Base-by-base conservation (phyloP, 306 rosid species). In the Trifolium dubium region DNA sequence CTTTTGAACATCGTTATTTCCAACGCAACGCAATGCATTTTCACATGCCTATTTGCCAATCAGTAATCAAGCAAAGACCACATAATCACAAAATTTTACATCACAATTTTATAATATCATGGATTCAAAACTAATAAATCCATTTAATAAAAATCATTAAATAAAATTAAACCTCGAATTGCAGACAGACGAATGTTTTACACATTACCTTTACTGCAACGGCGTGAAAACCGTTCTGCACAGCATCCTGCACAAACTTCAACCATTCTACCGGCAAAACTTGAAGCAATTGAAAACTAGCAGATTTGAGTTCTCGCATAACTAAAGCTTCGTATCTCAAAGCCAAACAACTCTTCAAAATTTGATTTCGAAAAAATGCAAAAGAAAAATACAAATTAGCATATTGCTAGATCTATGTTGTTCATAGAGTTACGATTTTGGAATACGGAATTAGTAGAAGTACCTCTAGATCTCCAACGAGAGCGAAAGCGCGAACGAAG, bases 321-420 rank as follows among this genome's bases (percentile, higher is more conserved):
- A 81, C 73, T 81, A 94, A 87, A 77, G 89, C 96, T 78, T 94
- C 98, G 40, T 94, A 91, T 78, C 95, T 86, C 88, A 94, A 75
- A 11, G 97, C 98, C 85, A 91, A 84, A 81, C 92, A 91, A 82
- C 90, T 94, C 97, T 89, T 86, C 64, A 50, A 37, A 54, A 79
- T 79, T 66, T 35, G 40, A 53, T 67, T 51, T 17, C 19, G 7
- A 44, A 55, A 56, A 55, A 56, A 28, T 9, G 13, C 31, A 43
- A 14, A 60, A 30, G 18, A 2, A 4, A n/a, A 30, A 19, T 50
- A 10, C 12, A 4, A 69, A 15, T 37, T 29, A 76, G 43, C 30
- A 6, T 7, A 28, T 6, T n/a, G 43, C 71, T 17, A 4, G 41
- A 7, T 37, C 41, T 37, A 6, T 37, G 1, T 37, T 37, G 1